Conservation (phyloP, 345 rosid species). For the thale cress (Arabidopsis thaliana) region TAIR10.1 NC_003075.7:2265501-2266000, state of each 20-base stretch:
- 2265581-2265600: conserved; percentile 38
- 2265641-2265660: not conserved
- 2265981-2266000: conserved; percentile 4
- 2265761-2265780: not conserved
- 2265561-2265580: conserved; percentile 23
- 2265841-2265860: not conserved
- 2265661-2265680: not conserved
- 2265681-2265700: not conserved
- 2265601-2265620: not conserved
- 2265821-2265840: not conserved
- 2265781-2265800: conserved; percentile 21
- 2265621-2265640: not conserved
- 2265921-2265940: not conserved
- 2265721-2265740: not conserved
- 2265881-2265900: not conserved
- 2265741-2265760: not conserved
- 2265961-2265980: not conserved
- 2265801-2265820: not conserved
- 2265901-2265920: not conserved
- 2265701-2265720: not conserved
- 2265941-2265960: conserved; percentile 26
- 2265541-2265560: conserved; percentile 6
- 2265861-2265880: not conserved
- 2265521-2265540: not conserved
- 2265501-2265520: conserved; percentile 19